These are phyloP conservation scores for Podospora bellae-mahoneyi DNA, from an alignment of 495 filamentous ascomycete genomes.

Conservation along the genomic window DNA sequence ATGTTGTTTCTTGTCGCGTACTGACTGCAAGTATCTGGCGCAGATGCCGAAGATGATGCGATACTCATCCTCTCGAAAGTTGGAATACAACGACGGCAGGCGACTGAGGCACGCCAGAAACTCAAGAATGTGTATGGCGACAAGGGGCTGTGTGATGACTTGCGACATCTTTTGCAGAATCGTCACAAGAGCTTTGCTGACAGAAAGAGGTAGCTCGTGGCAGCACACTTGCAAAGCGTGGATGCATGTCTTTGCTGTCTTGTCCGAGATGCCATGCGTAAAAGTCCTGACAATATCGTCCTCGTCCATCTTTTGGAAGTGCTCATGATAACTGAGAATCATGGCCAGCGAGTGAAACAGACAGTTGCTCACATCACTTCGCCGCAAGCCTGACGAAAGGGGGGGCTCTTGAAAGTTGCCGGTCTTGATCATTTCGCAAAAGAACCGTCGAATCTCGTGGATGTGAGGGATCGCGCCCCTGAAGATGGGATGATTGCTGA, in stretches of 20 bases:
- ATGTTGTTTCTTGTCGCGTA: slow-evolving; percentile 51
- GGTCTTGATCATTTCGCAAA: slow-evolving; percentile 78
- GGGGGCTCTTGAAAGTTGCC: slow-evolving; percentile 74
- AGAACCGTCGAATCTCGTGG: slow-evolving; percentile 66
- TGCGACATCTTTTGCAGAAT: slow-evolving; percentile 91
- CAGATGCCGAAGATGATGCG: slow-evolving; percentile 92
- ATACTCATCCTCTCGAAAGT: slow-evolving; percentile 83
- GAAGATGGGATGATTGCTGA: slow-evolving; percentile 88
- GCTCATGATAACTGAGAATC: slow-evolving; percentile 79
- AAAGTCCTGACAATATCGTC: slow-evolving; percentile 87
- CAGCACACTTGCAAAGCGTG: slow-evolving; percentile 92
- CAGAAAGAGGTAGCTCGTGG: slow-evolving; percentile 80
- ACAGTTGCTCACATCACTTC: slow-evolving; percentile 82
- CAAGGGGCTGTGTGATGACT: slow-evolving; percentile 85
- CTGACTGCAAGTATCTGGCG: slow-evolving; percentile 80
- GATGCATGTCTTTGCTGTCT: slow-evolving; percentile 85
- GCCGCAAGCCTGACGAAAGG: slow-evolving; percentile 68
- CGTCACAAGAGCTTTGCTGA: slow-evolving; percentile 72
- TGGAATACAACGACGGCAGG: slow-evolving; percentile 77
- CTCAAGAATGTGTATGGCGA: slow-evolving; percentile 91
- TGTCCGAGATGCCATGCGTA: slow-evolving; percentile 75
- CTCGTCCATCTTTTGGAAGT: slow-evolving; percentile 79
- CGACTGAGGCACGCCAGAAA: slow-evolving; percentile 85
- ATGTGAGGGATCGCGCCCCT: slow-evolving; percentile 65
- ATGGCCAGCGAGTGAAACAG: slow-evolving; percentile 81